Percentiles rank a stretch among this genome's conserved stretches.
These are phyloP conservation scores for Amylostereum chailletii DNA, from an alignment of 1,284 basidiomycete species.

Conservation along the genomic window DNA sequence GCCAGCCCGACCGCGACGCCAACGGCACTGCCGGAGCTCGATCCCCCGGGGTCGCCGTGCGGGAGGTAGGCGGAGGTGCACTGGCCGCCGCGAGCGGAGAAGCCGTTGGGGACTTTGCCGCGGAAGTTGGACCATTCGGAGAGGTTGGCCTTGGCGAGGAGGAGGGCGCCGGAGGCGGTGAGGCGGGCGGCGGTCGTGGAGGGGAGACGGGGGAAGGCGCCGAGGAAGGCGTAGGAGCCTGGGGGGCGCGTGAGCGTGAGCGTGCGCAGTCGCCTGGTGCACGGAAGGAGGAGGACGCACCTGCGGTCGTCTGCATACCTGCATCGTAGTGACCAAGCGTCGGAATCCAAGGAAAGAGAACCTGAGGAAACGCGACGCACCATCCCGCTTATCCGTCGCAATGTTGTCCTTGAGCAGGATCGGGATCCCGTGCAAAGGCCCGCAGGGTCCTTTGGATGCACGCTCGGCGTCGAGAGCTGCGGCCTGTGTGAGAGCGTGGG, in stretches of 20 bases:
- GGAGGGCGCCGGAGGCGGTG: slow-evolving; percentile 34
- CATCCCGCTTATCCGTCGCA: slow-evolving; percentile 43
- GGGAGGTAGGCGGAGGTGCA: slow-evolving; percentile 13
- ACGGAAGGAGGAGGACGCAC: background rate
- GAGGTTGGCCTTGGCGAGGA: slow-evolving; percentile 27
- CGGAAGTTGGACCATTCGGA: slow-evolving; percentile 23
- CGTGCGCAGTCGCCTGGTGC: background rate
- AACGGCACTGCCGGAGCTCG: slow-evolving; percentile 26
- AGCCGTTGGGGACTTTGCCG: slow-evolving; percentile 18
- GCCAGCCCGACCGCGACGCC: slow-evolving; percentile 6
- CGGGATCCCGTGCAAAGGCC: slow-evolving; percentile 63
- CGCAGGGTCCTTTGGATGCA: slow-evolving; percentile 32
- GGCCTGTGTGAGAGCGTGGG: slow-evolving; percentile 47
- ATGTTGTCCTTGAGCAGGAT: slow-evolving; percentile 58
- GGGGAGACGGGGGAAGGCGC: slow-evolving; percentile 32
- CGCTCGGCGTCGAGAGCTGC: slow-evolving; percentile 48
- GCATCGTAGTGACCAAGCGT: background rate
- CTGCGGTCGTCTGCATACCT: slow-evolving; percentile 54
- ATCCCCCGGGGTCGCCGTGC: slow-evolving; percentile 22
- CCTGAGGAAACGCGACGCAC: slow-evolving; percentile 16
- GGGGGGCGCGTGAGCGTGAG: slow-evolving; percentile 2
- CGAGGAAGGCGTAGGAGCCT: slow-evolving; percentile 33
- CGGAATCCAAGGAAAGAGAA: background rate
- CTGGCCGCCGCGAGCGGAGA: slow-evolving; percentile 22
- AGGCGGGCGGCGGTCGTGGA: slow-evolving; percentile 28